Base-by-base conservation (phyloP, 2,329 filamentous ascomycete genomes). In the Diplodia sapinea region DNA sequence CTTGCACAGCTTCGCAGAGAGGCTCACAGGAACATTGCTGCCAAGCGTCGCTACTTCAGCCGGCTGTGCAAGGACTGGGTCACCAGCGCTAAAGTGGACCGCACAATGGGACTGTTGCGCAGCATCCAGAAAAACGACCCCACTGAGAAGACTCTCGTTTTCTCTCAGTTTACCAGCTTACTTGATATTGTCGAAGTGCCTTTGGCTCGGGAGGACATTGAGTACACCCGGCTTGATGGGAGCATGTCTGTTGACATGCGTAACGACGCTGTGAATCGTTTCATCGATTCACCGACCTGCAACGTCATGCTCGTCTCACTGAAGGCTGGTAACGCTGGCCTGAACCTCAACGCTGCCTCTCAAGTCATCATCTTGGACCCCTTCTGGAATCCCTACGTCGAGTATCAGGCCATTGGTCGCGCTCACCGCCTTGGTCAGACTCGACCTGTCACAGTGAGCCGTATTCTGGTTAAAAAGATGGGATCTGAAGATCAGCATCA, bases 351-450 rank as follows among this genome's bases (percentile, higher is more conserved):
- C 49, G 87, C 88, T 20, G 94, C 93, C 0, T 92, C 89, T 1
- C 90, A 93, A 70, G 92, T 97, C 71, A 92, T 97, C 77, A 91
- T 97, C 70, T 88, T 96, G 75, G 93, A 97, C 75, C 93, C 93
- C 0, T 96, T 96, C 81, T 97, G 93, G 92, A 97, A 97, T 70
- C 94, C 93, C 0, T 96, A 91, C 75, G 91, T 96, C 59, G 94
- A 97, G 79, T 92, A 93, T 79, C 94, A 97, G 79, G 94, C 94
- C 4, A 89, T 97, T 62, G 94, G 96, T 76, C 90, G 94, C 26
- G 92, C 93, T 2, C 91, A 97, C 78, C 90, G 94, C 11, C 94
- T 97, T 72, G 93, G 93, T 0, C 94, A 97, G 79, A 81, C 84
- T 71, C 84, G 85, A 4, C 82, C 88, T 8, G 94, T 97, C 4